These are phyloP conservation scores for Cyclotella cryptica DNA, from an alignment of 108 stramenopile genomes.

Conservation along the genomic window DNA sequence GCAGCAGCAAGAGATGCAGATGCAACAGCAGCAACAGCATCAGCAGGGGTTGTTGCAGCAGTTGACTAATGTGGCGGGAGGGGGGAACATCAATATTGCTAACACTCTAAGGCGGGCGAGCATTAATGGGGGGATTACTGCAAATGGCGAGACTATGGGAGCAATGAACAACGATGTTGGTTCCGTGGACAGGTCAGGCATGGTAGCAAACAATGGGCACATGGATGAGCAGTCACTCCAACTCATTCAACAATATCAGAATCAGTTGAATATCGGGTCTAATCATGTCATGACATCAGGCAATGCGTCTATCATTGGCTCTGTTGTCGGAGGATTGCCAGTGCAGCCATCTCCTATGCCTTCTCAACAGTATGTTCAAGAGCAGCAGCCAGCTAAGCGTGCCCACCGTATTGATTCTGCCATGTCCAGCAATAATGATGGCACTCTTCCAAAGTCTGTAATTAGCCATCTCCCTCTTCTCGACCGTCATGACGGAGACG, in stretches of 20 bases:
- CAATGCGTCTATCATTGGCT: background rate
- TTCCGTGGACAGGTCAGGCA: background rate
- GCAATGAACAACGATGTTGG: slow-evolving; percentile 6
- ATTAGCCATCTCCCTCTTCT: slow-evolving; percentile 69
- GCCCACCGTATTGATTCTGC: background rate
- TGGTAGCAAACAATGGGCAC: background rate
- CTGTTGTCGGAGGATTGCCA: background rate
- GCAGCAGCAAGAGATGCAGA: slow-evolving; percentile 33
- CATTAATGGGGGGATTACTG: background rate
- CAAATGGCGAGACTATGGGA: background rate
- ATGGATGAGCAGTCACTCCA: slow-evolving; percentile 18
- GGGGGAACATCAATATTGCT: slow-evolving; percentile 9
- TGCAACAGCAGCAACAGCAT: slow-evolving; percentile 26
- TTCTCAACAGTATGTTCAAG: slow-evolving; percentile 2
- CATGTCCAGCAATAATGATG: slow-evolving; percentile 18
- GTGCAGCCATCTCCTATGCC: background rate
- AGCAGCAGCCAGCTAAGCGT: slow-evolving; percentile 31
- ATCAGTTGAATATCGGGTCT: slow-evolving; percentile 12
- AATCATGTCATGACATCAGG: background rate
- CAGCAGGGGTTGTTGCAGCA: slow-evolving; percentile 20
- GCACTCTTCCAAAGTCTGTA: slow-evolving; percentile 59
- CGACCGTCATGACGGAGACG: slow-evolving; percentile 65
- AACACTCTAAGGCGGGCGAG: background rate
- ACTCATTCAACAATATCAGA: slow-evolving; percentile 37
- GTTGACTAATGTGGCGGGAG: slow-evolving; percentile 18